Percentiles rank a stretch among this genome's conserved stretches.
Evolutionary conservation across 148 eudicot genomes (phyloP).

Genomic region (Bassia scoparia): DNA sequence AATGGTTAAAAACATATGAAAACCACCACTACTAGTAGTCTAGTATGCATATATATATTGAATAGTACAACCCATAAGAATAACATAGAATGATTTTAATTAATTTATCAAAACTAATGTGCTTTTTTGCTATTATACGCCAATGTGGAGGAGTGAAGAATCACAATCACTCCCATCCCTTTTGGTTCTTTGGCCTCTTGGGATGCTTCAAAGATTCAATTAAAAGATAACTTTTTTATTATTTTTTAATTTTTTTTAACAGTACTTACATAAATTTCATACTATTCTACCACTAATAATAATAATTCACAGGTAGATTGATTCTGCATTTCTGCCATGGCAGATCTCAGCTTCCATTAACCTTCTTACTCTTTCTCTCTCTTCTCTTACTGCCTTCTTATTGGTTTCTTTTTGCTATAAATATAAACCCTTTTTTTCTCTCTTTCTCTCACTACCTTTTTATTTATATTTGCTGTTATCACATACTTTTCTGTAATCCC

Average conservation of each 20-base stretch:
- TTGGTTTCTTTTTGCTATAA: slow-evolving; percentile 2
- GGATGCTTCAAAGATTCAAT: slow-evolving; percentile 35
- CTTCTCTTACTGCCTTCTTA: neutral
- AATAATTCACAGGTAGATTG: slow-evolving; percentile 22
- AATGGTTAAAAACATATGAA: too few species aligned
- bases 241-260: neutral
- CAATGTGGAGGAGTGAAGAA: slow-evolving; percentile 5
- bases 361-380: slow-evolving; percentile 9
- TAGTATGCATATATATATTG: too few species aligned
- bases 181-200: slow-evolving; percentile 25
- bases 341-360: slow-evolving; percentile 37
- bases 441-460: neutral
- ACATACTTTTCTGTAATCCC: neutral
- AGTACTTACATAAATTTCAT: too few species aligned
- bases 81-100: neutral
- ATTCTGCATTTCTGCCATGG: slow-evolving; percentile 32
- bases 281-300: neutral
- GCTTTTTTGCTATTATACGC: slow-evolving; percentile 5
- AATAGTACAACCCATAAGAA: too few species aligned
- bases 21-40: too few species aligned
- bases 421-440: neutral
- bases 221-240: neutral
- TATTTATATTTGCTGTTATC: neutral
- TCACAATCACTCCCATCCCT: slow-evolving; percentile 17
- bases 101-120: neutral